Percentiles rank a stretch among this genome's conserved stretches.
phyloP scores from a whole-genome alignment of 148 eudicot species.

The Camellia granthamiana region DNA sequence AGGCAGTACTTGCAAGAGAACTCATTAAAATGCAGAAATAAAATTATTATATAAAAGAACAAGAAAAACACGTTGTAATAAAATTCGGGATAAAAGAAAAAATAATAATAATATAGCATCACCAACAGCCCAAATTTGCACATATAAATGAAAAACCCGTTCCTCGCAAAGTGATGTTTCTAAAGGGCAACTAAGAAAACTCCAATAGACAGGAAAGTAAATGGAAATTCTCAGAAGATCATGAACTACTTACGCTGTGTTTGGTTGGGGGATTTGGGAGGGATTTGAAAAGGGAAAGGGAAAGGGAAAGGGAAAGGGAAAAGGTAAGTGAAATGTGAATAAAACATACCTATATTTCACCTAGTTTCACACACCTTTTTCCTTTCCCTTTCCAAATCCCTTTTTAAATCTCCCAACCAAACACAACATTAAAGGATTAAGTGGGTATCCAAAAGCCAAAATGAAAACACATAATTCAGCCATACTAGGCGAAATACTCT shows the following conservation, averaged over 20 bases:
- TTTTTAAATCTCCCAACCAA: no score
- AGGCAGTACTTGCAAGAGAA: not conserved
- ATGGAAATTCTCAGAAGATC: not conserved
- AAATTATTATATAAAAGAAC: not conserved
- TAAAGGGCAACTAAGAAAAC: not conserved
- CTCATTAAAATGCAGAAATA: not conserved
- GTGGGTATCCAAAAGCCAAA: not conserved
- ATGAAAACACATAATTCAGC: not conserved
- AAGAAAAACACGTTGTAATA: not conserved
- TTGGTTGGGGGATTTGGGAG: no score
- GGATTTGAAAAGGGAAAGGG: no score
- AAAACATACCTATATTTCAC: no score
- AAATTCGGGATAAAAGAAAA: not conserved
- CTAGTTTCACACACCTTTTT: no score
- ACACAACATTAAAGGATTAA: not conserved
- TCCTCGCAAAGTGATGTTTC: not conserved
- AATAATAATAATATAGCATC: not conserved
- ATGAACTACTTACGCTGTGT: not conserved
- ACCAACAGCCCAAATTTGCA: conserved; percentile 2
- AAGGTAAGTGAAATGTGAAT: no score
- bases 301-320: no score
- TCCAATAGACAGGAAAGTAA: not conserved
- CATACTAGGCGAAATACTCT: not conserved
- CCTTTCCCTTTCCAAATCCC: no score
- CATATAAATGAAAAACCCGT: not conserved